Base-by-base conservation (phyloP, 1,139 yeast species). In the Candida labiduridarum region DNA sequence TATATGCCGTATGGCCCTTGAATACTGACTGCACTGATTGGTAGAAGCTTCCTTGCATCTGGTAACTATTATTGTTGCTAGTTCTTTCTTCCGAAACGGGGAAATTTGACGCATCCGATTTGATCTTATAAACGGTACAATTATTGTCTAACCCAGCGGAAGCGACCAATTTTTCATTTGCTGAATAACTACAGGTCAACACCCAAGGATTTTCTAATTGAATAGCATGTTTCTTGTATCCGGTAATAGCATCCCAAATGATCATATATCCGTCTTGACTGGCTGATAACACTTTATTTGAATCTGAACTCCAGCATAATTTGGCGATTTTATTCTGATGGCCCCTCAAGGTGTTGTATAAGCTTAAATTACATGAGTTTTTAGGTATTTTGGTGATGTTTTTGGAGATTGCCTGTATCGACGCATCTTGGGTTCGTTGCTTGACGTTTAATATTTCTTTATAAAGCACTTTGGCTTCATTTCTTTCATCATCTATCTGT, bases 261-360 rank as follows among this genome's bases (percentile, higher is more conserved):
- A 92, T 76, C 74, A 90, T 76, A 61, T 82, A 87, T 2, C 97
- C 97, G 67, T 92, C 97, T 63, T 89, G 96, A 33, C 95, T 85
- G 0, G 91, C 90, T 42, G 91, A 83, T 10, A 90, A 69, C 2
- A 92, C 63, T 41, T 74, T 76, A 40, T 71, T 67, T 14, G 89
- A 81, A 59, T 87, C 86, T 0, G 72, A 63, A 47, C 85, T 79
- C 94, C 96, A 88, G 49, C 82, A 76, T 56, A 88, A 72, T 54
- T 83, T 83, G 15, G 85, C 79, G 19, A 91, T 79, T 63, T 91
- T 89, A 59, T 85, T 87, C 56, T 79, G 82, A 64, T 91, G 97
- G 0, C 96, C 97, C 53, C 72, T 78, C 46, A 88, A 71, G 0
- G 81, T 73, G 50, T 66, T 65, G 53, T 72, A 71, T 22, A 71